Evolutionary conservation across 805 yeast species (phyloP).

Genomic region (Yarrowia yakushimensis): DNA sequence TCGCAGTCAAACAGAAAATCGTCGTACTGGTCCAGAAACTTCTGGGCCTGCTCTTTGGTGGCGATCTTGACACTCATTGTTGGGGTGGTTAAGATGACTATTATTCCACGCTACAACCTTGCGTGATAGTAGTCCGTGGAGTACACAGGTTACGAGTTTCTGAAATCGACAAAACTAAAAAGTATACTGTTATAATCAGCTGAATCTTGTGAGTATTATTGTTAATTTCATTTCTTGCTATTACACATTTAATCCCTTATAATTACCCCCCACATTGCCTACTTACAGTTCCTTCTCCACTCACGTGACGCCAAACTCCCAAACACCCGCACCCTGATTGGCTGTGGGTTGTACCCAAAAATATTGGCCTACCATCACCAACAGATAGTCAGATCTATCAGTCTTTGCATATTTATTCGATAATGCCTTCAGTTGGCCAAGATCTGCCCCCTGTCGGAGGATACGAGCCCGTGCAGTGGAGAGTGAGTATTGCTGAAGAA

Average conservation of each 20-base stretch:
- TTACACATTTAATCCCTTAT: not conserved
- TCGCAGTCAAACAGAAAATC: conserved; percentile 95
- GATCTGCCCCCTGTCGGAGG: conserved; percentile 87
- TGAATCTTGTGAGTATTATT: not conserved
- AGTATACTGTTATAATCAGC: not conserved
- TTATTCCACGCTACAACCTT: not conserved
- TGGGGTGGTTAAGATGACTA: not conserved
- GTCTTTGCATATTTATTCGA: conserved; percentile 9
- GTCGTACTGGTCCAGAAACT: conserved; percentile 64
- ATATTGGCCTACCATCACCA: conserved; percentile 20
- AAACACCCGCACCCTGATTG: conserved; percentile 25
- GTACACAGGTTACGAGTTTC: not conserved
- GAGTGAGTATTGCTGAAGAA: conserved; percentile 37
- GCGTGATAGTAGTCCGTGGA: not conserved
- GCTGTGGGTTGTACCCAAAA: conserved; percentile 22
- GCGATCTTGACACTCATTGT: conserved; percentile 30
- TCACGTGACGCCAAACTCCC: conserved; percentile 18
- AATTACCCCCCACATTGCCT: not conserved
- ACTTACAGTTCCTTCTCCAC: not conserved
- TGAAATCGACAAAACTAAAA: too few relatives aligned
- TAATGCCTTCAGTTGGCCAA: conserved; percentile 43
- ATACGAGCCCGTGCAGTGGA: conserved; percentile 84
- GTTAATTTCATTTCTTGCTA: not conserved
- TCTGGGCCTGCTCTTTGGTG: conserved; percentile 35
- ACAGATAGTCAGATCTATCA: conserved; percentile 22